phyloP scores from a whole-genome alignment of 2,329 filamentous ascomycete species.

The Alternaria sp. region DNA sequence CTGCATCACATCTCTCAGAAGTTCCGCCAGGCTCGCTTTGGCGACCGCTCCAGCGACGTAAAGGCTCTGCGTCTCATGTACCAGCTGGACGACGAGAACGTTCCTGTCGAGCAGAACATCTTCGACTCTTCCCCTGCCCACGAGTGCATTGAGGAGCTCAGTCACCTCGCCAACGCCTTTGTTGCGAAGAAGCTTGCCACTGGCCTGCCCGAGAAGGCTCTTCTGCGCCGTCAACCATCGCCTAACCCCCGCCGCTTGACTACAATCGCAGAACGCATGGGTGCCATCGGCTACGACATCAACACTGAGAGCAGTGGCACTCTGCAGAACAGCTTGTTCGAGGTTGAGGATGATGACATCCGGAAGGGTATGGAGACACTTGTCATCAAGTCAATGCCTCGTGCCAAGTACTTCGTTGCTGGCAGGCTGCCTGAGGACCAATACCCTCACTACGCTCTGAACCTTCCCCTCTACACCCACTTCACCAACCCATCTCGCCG shows the following conservation, averaged over 20 bases:
- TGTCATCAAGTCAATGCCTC: conserved; percentile 92
- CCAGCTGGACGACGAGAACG: conserved; percentile 96
- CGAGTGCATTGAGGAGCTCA: conserved; percentile 93
- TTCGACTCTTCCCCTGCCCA: conserved; percentile 90
- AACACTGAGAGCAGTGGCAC: conserved; percentile 89
- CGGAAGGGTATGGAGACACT: conserved; percentile 98
- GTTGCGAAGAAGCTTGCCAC: conserved; percentile 84
- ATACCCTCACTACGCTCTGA: conserved; percentile 89
- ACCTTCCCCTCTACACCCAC: conserved; percentile 93
- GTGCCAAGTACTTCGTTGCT: conserved; percentile 92
- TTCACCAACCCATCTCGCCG: conserved; percentile 95
- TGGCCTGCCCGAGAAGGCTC: conserved; percentile 87
- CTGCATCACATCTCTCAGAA: conserved; percentile 84
- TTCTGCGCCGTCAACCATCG: conserved; percentile 84
- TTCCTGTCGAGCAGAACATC: conserved; percentile 94
- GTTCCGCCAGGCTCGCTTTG: conserved; percentile 87
- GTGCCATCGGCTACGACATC: conserved; percentile 85
- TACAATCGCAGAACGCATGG: conserved; percentile 93
- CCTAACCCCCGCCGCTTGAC: conserved; percentile 89
- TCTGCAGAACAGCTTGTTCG: conserved; percentile 94
- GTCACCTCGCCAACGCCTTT: conserved; percentile 89
- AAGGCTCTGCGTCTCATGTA: conserved; percentile 88
- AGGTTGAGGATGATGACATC: conserved; percentile 85
- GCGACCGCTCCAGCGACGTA: conserved; percentile 78
- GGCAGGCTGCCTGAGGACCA: conserved; percentile 80